These are phyloP conservation scores for Aquilaria malaccensis DNA, from an alignment of 345 rosid species.

Conservation along the genomic window DNA sequence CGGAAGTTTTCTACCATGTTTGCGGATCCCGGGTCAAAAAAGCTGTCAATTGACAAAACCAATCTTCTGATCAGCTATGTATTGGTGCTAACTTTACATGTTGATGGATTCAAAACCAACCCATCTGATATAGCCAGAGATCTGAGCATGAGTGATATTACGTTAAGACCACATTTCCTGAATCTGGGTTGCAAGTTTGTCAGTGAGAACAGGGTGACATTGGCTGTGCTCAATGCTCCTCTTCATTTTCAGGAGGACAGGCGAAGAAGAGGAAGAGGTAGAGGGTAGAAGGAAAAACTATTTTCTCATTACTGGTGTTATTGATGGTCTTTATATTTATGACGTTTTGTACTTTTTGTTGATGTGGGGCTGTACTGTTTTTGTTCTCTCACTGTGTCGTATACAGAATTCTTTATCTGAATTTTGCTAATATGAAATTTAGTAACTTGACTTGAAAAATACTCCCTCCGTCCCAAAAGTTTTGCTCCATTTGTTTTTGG, in stretches of 20 bases:
- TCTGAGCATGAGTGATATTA: slow-evolving; percentile 41
- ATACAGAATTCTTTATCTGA: too few species aligned
- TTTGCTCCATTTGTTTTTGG: too few species aligned
- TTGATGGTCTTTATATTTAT: too few species aligned
- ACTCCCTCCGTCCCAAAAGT: too few species aligned
- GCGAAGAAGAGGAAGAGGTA: slow-evolving; percentile 21
- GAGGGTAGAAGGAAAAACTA: slow-evolving; percentile 16
- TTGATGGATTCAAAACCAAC: slow-evolving; percentile 54
- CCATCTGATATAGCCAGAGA: slow-evolving; percentile 69
- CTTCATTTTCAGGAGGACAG: slow-evolving; percentile 43
- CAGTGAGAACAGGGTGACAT: slow-evolving; percentile 16
- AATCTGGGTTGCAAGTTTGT: slow-evolving; percentile 69
- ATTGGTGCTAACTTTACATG: slow-evolving; percentile 68
- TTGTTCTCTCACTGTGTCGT: too few species aligned
- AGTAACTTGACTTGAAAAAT: too few species aligned
- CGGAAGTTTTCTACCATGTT: slow-evolving; percentile 47
- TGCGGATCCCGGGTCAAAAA: slow-evolving; percentile 29
- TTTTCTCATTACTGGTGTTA: not conserved
- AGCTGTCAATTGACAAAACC: slow-evolving; percentile 38
- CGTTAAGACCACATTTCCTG: slow-evolving; percentile 45
- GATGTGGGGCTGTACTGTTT: too few species aligned
- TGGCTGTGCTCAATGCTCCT: slow-evolving; percentile 58
- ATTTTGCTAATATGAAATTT: too few species aligned
- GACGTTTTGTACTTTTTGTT: too few species aligned
- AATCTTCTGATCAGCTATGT: slow-evolving; percentile 73